A percentile compares a stretch with the other conserved stretches of the same genome.
These are phyloP conservation scores for Stromatinia cepivora DNA, from an alignment of 2,329 filamentous ascomycete genomes.

Conservation along the genomic window DNA sequence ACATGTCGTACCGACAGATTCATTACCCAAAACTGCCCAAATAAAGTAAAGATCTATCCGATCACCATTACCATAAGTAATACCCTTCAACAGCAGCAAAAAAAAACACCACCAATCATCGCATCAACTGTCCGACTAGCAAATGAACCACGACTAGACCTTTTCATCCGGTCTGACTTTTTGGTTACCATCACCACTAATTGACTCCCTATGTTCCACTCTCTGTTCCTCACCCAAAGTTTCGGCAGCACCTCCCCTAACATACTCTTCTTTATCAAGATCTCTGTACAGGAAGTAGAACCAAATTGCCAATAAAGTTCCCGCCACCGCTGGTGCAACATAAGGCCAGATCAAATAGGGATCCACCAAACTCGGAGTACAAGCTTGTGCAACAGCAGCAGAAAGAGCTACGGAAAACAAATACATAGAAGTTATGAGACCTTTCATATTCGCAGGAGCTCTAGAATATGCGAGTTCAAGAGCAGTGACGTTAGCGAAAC, in stretches of 20 bases:
- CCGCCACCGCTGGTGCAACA: constrained; percentile 59
- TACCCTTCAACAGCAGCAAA: neutral
- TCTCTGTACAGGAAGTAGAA: constrained; percentile 69
- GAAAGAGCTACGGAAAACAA: constrained; percentile 67
- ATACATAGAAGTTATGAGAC: constrained; percentile 67
- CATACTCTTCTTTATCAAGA: constrained; percentile 59
- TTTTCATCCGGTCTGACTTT: neutral
- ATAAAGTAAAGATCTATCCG: neutral
- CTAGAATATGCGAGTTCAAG: constrained; percentile 77
- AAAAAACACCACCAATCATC: neutral
- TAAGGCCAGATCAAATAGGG: constrained; percentile 73
- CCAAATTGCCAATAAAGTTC: constrained; percentile 57
- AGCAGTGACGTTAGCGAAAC: constrained; percentile 58
- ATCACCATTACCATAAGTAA: neutral
- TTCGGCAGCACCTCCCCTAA: constrained; percentile 18
- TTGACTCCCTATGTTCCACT: neutral
- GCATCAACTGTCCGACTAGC: neutral
- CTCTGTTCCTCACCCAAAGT: neutral
- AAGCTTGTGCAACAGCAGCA: constrained; percentile 28
- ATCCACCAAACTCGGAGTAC: constrained; percentile 46
- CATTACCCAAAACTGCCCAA: neutral
- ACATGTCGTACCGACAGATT: no score
- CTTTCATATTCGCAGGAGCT: constrained; percentile 77
- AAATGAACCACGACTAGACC: neutral
- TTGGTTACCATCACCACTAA: neutral